phyloP scores from a whole-genome alignment of 257 asterid species.

The Solanum virginianum region DNA sequence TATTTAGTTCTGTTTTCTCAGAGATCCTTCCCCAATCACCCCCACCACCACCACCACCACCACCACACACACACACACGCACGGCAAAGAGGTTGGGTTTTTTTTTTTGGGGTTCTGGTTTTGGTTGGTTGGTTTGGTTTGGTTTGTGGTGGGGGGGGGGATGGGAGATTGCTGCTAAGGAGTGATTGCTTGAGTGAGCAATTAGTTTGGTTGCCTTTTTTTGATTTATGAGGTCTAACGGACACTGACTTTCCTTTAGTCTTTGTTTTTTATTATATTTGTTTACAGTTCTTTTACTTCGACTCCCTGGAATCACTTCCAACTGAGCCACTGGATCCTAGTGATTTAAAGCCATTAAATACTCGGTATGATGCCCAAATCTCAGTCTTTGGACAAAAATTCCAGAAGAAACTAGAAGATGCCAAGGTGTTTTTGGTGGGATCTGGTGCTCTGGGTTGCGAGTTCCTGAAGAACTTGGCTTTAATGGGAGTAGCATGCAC shows the following conservation, averaged over 20 bases:
- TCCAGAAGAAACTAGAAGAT: conserved; percentile 80
- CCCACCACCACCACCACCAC: background rate
- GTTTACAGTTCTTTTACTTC: conserved; percentile 73
- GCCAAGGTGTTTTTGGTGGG: conserved; percentile 77
- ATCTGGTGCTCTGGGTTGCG: conserved; percentile 96
- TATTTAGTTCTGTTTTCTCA: background rate
- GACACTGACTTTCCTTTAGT: background rate
- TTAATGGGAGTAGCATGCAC: conserved; percentile 91
- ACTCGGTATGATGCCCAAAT: conserved; percentile 94
- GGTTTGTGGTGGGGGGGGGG: too few species aligned
- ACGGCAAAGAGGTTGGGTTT: background rate
- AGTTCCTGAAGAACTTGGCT: conserved; percentile 82
- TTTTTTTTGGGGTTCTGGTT: too few species aligned
- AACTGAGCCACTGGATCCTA: conserved; percentile 56
- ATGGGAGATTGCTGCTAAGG: too few species aligned
- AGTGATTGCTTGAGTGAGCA: background rate
- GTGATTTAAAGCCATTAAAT: conserved; percentile 59
- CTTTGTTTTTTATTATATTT: background rate
- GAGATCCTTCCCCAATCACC: background rate
- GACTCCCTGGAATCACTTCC: conserved; percentile 93
- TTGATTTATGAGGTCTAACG: background rate
- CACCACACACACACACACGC: background rate
- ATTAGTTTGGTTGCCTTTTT: background rate
- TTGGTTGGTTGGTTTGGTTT: too few species aligned
- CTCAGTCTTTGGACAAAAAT: conserved; percentile 74